Evolutionary conservation across 2,329 filamentous ascomycete species (phyloP).

Genomic region (Fusarium anthophilum): DNA sequence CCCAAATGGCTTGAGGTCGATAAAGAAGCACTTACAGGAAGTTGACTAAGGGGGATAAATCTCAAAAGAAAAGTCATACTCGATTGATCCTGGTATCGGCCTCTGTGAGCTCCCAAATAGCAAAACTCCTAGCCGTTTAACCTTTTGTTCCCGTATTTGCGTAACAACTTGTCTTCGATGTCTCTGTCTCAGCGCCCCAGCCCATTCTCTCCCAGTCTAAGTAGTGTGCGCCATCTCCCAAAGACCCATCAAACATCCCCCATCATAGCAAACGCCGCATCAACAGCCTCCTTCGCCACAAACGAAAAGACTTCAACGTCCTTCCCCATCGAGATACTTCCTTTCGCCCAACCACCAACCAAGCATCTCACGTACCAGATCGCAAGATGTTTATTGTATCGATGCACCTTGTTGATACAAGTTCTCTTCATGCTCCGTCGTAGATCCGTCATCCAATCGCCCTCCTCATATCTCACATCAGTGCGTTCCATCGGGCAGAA

Average conservation of each 20-base stretch:
- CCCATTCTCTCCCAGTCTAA: neutral
- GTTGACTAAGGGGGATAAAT: slow-evolving; percentile 14
- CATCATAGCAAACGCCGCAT: slow-evolving; percentile 35
- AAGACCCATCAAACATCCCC: slow-evolving; percentile 5
- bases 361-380: slow-evolving; percentile 44
- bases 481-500: slow-evolving; percentile 43
- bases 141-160: too few species aligned
- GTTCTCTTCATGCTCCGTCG: slow-evolving; percentile 31
- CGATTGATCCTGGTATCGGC: neutral
- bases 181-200: neutral
- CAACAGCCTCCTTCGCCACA: slow-evolving; percentile 31
- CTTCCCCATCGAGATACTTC: slow-evolving; percentile 38
- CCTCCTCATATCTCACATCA: slow-evolving; percentile 40
- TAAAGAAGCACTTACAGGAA: slow-evolving; percentile 37
- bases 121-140: neutral
- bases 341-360: slow-evolving; percentile 38
- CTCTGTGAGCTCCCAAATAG: neutral
- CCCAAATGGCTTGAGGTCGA: slow-evolving; percentile 21
- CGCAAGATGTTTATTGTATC: slow-evolving; percentile 46
- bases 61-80: neutral
- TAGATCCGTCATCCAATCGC: slow-evolving; percentile 36
- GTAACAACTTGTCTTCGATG: fast-evolving
- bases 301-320: slow-evolving; percentile 37
- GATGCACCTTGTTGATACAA: slow-evolving; percentile 42
- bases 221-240: neutral